Conservation (phyloP, 164 flowering plant species). For the Cinnamomum micranthum region DNA sequence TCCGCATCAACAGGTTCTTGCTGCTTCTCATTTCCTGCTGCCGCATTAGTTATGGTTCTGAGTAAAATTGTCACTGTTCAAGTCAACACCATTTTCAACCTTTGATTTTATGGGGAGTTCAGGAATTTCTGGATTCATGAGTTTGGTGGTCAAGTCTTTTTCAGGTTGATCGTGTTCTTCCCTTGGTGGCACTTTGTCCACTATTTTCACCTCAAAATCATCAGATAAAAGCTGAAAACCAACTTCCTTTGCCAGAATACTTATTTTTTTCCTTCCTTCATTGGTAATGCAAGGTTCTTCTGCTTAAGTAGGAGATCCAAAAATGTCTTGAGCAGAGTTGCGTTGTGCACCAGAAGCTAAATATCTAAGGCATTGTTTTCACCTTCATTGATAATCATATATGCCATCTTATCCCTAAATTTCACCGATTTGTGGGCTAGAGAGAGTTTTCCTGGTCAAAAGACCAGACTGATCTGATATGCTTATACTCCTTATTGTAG, state of each 20-base stretch:
- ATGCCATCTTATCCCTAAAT: constrained; percentile 49
- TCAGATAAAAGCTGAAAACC: constrained; percentile 88
- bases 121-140: neutral
- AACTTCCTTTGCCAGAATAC: constrained; percentile 64
- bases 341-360: constrained; percentile 41
- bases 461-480: constrained; percentile 16
- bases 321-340: constrained; percentile 55
- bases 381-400: constrained; percentile 56
- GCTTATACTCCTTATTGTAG: constrained; percentile 15
- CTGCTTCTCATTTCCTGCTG: constrained; percentile 12
- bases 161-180: constrained; percentile 29
- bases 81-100: constrained; percentile 15
- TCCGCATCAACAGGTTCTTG: constrained; percentile 14
- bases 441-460: constrained; percentile 28
- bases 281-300: constrained; percentile 18
- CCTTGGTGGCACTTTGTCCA: constrained; percentile 27
- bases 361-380: constrained; percentile 40
- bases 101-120: constrained; percentile 20
- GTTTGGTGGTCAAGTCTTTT: constrained; percentile 12
- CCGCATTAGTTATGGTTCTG: constrained; percentile 12
- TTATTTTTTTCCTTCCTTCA: constrained; percentile 49
- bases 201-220: constrained; percentile 57
- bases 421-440: constrained; percentile 21
- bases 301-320: constrained; percentile 49
- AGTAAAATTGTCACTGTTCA: constrained; percentile 19